phyloP scores from a whole-genome alignment of 129 eudicot species.

The Sambucus nigra region DNA sequence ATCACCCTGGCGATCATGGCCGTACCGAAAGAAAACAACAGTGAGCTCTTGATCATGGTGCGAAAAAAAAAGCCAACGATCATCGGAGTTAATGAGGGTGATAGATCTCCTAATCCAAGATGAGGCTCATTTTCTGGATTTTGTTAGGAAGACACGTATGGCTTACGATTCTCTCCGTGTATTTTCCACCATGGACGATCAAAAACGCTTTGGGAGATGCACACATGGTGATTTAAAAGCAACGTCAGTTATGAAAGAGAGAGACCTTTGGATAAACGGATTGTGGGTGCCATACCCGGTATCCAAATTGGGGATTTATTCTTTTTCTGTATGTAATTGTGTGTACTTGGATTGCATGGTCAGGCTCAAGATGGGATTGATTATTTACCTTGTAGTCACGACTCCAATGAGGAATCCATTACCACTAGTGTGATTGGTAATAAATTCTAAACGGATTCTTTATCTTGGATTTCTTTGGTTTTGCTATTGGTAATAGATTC shows the following conservation, averaged over 20 bases:
- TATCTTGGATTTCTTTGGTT: too few species aligned
- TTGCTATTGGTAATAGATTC: too few species aligned
- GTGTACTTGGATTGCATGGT: conserved; percentile 80
- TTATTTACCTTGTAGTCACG: conserved; percentile 42
- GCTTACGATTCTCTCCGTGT: conserved; percentile 47
- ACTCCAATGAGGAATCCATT: conserved; percentile 69
- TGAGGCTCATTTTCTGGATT: conserved; percentile 38
- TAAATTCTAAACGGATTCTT: too few species aligned
- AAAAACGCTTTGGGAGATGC: conserved; percentile 26
- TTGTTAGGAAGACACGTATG: conserved; percentile 49
- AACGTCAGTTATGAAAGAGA: conserved; percentile 37
- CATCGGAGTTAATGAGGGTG: conserved; percentile 62
- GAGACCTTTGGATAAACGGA: conserved; percentile 63
- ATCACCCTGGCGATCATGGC: conserved; percentile 45
- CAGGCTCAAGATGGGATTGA: conserved; percentile 73
- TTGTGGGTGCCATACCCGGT: conserved; percentile 70
- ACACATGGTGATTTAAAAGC: conserved; percentile 55
- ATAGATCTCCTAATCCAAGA: conserved; percentile 46
- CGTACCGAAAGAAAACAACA: conserved; percentile 12
- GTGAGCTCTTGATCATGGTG: conserved; percentile 11
- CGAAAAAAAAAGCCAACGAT: conserved; percentile 35
- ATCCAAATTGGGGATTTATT: conserved; percentile 56
- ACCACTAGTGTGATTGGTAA: conserved; percentile 72
- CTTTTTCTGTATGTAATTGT: conserved; percentile 58
- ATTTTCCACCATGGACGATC: conserved; percentile 30